phyloP scores from a whole-genome alignment of 352 stramenopile genomes.

The Phytophthora palmivora region DNA sequence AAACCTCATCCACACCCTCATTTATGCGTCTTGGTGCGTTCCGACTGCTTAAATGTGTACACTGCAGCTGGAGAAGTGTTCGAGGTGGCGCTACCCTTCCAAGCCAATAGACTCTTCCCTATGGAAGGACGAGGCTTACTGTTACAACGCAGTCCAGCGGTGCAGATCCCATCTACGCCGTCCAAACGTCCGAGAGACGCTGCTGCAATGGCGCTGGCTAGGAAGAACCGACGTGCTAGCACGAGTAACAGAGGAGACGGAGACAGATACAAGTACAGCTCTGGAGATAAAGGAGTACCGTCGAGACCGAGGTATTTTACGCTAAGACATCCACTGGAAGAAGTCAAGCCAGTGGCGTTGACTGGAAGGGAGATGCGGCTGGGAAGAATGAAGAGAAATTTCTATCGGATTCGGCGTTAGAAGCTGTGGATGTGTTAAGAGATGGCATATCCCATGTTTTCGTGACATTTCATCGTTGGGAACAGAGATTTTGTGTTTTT shows the following conservation, averaged over 20 bases:
- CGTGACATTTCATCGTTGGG: constrained; percentile 56
- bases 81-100: constrained; percentile 79
- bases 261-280: constrained; percentile 40
- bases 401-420: constrained; percentile 59
- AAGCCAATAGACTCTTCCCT: constrained; percentile 64
- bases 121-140: constrained; percentile 55
- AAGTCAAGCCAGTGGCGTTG: constrained; percentile 75
- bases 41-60: constrained; percentile 76
- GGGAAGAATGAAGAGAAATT: constrained; percentile 30
- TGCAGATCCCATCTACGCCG: constrained; percentile 30
- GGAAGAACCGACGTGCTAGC: constrained; percentile 42
- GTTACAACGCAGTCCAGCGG: constrained; percentile 62
- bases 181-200: constrained; percentile 40
- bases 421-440: constrained; percentile 51
- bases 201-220: constrained; percentile 33
- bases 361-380: not conserved
- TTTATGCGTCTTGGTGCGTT: constrained; percentile 72
- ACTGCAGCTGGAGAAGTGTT: constrained; percentile 68
- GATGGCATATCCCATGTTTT: constrained; percentile 36
- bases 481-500: constrained; percentile 65
- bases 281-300: constrained; percentile 16
- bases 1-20: constrained; percentile 29
- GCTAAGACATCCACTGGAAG: constrained; percentile 73
- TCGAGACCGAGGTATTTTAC: constrained; percentile 74
- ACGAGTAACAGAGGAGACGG: constrained; percentile 49